A percentile compares a stretch with the other conserved stretches of the same genome.
phyloP scores from a whole-genome alignment of 345 rosid genomes.

The Bretschneidera sinensis region DNA sequence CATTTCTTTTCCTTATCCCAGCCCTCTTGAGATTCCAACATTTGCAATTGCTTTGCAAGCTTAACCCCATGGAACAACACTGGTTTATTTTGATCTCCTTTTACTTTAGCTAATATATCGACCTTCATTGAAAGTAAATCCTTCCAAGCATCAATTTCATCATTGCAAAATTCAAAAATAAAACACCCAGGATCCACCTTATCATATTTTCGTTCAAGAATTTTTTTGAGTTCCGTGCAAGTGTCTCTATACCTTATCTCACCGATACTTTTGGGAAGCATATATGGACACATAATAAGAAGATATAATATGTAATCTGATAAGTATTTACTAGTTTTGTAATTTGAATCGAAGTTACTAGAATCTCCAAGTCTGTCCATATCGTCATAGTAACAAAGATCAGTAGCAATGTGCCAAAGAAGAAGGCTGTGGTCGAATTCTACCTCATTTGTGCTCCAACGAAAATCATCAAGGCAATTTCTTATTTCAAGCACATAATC shows the following conservation, averaged over 20 bases:
- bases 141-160: too few relatives aligned
- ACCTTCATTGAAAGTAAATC: too few relatives aligned
- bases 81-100: too few relatives aligned
- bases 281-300: conserved; percentile 5
- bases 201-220: background rate
- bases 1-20: too few relatives aligned
- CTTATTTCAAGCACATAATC: background rate
- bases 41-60: too few relatives aligned
- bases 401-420: conserved; percentile 15
- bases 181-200: too few relatives aligned
- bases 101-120: too few relatives aligned
- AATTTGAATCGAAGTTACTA: background rate
- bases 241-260: background rate
- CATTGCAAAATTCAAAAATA: too few relatives aligned
- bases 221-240: background rate
- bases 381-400: background rate
- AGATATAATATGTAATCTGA: conserved; percentile 16
- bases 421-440: too few relatives aligned
- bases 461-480: background rate
- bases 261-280: too few relatives aligned
- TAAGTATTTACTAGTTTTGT: background rate
- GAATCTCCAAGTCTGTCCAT: background rate
- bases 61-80: too few relatives aligned
- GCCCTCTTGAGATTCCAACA: too few relatives aligned
- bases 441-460: background rate